Conservation (phyloP, 2,329 filamentous ascomycete species). For the Cryoendolithus antarcticus region DNA sequence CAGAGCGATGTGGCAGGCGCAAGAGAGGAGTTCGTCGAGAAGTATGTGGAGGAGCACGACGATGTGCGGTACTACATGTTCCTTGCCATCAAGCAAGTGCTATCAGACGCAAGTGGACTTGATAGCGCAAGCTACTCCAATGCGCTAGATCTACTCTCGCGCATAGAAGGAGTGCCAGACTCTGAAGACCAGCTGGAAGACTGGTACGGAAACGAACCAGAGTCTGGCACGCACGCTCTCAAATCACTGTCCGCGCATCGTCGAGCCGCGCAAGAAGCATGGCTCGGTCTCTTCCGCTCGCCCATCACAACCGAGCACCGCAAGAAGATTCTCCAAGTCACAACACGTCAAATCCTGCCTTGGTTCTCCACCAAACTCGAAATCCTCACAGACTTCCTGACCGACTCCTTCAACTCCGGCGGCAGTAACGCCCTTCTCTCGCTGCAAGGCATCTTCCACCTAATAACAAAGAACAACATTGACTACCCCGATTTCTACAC, state of each 20-base stretch:
- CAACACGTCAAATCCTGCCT: slow-evolving; percentile 68
- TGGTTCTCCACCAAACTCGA: slow-evolving; percentile 76
- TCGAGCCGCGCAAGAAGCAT: slow-evolving; percentile 71
- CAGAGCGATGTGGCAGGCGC: slow-evolving; percentile 45
- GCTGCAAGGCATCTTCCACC: slow-evolving; percentile 83
- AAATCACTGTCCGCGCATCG: slow-evolving; percentile 59
- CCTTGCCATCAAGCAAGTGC: slow-evolving; percentile 51
- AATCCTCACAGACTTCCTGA: slow-evolving; percentile 87
- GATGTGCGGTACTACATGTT: slow-evolving; percentile 80
- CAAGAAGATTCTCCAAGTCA: slow-evolving; percentile 63
- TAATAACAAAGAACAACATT: slow-evolving; percentile 85
- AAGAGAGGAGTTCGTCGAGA: slow-evolving; percentile 62
- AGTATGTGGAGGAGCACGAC: slow-evolving; percentile 67
- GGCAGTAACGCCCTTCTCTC: slow-evolving; percentile 80
- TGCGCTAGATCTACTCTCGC: slow-evolving; percentile 50
- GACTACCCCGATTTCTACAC: slow-evolving; percentile 76
- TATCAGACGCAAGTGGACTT: slow-evolving; percentile 11
- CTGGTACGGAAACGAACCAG: slow-evolving; percentile 54
- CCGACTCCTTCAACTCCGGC: slow-evolving; percentile 76
- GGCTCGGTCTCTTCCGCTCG: slow-evolving; percentile 66
- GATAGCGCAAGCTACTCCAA: slow-evolving; percentile 39
- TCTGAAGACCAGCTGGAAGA: slow-evolving; percentile 53
- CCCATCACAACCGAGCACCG: slow-evolving; percentile 59
- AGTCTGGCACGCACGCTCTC: slow-evolving; percentile 55
- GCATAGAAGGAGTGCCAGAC: slow-evolving; percentile 58